Conservation (phyloP, 192 early-diverging fungal genomes). For the Mortierella hygrophila region DNA sequence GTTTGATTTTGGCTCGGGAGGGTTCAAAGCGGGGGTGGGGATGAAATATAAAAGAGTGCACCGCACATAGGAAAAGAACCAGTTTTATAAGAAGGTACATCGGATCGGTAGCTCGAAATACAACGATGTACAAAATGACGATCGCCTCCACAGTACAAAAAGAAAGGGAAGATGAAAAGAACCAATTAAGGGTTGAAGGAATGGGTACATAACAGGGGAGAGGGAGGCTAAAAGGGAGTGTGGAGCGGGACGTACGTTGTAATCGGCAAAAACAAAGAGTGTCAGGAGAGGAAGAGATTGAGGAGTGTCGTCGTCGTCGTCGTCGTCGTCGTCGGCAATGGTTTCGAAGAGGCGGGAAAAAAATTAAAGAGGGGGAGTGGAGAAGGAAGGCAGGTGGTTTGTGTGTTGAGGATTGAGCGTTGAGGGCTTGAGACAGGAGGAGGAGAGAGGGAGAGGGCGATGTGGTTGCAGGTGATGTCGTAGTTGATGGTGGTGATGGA, state of each 20-base stretch:
- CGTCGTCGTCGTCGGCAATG: background rate
- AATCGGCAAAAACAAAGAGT: background rate
- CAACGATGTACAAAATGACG: background rate
- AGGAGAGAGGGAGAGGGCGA: conserved; percentile 6
- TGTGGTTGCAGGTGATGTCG: background rate
- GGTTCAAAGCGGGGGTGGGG: too few species aligned
- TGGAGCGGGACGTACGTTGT: background rate
- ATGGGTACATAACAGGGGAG: background rate
- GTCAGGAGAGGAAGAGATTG: background rate
- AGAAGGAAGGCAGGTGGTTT: background rate
- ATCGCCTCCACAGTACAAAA: background rate
- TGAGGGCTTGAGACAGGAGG: conserved; percentile 7
- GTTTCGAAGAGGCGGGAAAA: background rate
- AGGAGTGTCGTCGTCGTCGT: background rate
- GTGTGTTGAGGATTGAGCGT: background rate
- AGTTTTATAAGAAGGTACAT: too few species aligned
- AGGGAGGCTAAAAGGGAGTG: background rate
- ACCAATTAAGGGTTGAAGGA: background rate
- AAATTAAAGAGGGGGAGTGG: background rate
- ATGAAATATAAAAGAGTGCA: too few species aligned
- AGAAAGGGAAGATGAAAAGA: background rate
- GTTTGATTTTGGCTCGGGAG: too few species aligned
- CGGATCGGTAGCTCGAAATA: too few species aligned
- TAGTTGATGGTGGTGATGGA: background rate
- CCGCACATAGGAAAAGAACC: too few species aligned